Evolutionary conservation across 2,329 filamentous ascomycete genomes (phyloP).

Genomic region (Cladophialophora psammophila): DNA sequence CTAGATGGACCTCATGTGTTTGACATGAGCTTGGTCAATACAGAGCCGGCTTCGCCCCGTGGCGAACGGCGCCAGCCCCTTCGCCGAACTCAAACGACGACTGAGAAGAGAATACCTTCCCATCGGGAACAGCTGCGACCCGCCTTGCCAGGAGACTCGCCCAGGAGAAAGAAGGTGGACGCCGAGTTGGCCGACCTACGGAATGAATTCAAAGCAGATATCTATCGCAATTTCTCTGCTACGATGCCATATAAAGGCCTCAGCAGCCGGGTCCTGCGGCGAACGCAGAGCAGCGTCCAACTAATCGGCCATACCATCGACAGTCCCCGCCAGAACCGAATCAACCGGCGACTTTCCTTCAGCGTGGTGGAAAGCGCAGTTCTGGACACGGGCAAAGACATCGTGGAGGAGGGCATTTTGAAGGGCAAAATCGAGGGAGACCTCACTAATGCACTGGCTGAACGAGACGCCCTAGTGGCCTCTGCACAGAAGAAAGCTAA

Average conservation of each 20-base stretch:
- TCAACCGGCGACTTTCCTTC: conserved; percentile 55
- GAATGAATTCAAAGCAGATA: conserved; percentile 35
- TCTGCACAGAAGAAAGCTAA: conserved; percentile 49
- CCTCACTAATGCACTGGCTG: conserved; percentile 32
- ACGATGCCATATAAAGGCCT: conserved; percentile 34
- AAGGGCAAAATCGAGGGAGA: conserved; percentile 35
- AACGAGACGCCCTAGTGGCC: conserved; percentile 48
- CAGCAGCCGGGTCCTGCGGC: conserved; percentile 33
- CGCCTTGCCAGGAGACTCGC: conserved; percentile 34
- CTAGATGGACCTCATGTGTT: conserved; percentile 27
- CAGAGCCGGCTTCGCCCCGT: conserved; percentile 23
- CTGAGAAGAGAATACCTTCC: conserved; percentile 27
- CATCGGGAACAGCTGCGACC: conserved; percentile 36
- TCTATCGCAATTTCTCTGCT: conserved; percentile 36
- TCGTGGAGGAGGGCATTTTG: conserved; percentile 28
- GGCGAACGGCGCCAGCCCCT: conserved; percentile 9
- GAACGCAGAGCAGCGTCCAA: conserved; percentile 37
- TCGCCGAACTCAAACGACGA: conserved; percentile 16
- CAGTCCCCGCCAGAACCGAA: conserved; percentile 31
- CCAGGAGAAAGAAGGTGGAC: conserved; percentile 34
- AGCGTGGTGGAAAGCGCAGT: conserved; percentile 57
- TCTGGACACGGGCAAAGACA: conserved; percentile 45
- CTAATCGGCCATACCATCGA: conserved; percentile 25
- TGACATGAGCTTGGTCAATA: conserved; percentile 28
- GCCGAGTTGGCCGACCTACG: conserved; percentile 36